Conservation (phyloP, 1,284 basidiomycete genomes). For the Ustilago hordei region DNA sequence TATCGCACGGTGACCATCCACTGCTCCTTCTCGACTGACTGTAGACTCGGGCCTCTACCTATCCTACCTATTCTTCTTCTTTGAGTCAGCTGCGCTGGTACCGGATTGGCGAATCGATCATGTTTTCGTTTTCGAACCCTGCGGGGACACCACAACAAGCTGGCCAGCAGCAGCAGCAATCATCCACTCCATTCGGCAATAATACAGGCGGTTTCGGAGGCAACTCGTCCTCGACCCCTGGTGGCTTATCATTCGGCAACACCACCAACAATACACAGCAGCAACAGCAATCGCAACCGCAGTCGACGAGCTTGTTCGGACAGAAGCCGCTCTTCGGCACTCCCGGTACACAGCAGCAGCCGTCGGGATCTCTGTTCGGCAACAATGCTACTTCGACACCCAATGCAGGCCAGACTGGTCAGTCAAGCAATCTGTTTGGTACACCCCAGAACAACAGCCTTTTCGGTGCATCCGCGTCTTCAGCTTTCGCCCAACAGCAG, state of each 20-base stretch:
- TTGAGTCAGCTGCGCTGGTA: no score
- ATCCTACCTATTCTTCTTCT: neutral
- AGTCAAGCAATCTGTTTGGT: conserved; percentile 27
- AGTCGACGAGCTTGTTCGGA: conserved; percentile 27
- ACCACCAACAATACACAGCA: conserved; percentile 15
- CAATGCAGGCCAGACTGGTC: conserved; percentile 7
- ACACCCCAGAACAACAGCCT: conserved; percentile 35
- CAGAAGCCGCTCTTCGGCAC: conserved; percentile 55
- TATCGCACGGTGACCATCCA: neutral
- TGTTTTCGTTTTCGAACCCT: conserved; percentile 43
- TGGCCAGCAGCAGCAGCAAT: conserved; percentile 28
- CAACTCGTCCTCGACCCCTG: conserved; percentile 37
- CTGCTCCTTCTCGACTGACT: neutral
- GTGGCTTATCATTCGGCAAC: conserved; percentile 44
- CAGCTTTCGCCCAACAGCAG: conserved; percentile 24
- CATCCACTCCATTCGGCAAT: conserved; percentile 35
- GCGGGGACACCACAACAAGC: conserved; percentile 35
- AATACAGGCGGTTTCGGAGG: conserved; percentile 29
- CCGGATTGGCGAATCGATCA: neutral
- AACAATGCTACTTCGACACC: conserved; percentile 20
- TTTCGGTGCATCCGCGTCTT: conserved; percentile 25
- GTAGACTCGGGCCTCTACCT: neutral
- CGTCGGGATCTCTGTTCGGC: conserved; percentile 29
- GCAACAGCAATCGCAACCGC: conserved; percentile 17
- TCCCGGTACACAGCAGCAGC: conserved; percentile 34